Base-by-base conservation (phyloP, 73 alveolate genomes). In the Tetrahymena thermophila region DNA sequence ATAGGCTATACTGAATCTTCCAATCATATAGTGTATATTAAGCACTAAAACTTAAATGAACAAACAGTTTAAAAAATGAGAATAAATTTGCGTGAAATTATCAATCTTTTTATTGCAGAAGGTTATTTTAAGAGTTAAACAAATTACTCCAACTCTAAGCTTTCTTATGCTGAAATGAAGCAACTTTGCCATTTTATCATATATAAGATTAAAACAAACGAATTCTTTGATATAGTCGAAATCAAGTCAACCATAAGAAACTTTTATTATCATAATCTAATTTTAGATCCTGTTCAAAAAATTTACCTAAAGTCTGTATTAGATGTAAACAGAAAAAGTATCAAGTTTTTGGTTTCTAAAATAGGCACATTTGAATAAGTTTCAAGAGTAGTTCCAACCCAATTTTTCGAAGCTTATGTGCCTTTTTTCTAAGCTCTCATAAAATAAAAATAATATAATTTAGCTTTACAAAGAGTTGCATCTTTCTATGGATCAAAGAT, bases 81-180 rank as follows among this genome's bases (percentile, higher is more conserved):
- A 95, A 56, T 95, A 11, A 95, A 95, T 50, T 56, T 95, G 9
- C 93, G 97, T 56, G 97, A 95, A 85, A 35, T 95, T 17, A 28
- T 95, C 34, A 95, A 95, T 95, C 85, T 95, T 35, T 95, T 95
- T 35, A 95, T 95, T 25, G 97, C 97, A 23, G 97, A 95, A 85
- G 97, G 97, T 10, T 95, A 85, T 25, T 95, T 95, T 56, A 95
- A 95, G 94, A 85, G 95, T 8, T 85, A 95, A 56, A 95, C 97
- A 10, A 95, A 95, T 95, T 95, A 95, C 40, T 55, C 94, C 84
- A 95, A 95, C 31, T 85, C 95, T 35, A 95, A 95, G 37, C 57
- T 95, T 9, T 50, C 93, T 3, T 50, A 42, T 34, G 93, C 97
- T 28, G 97, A 95, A n/a, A 95, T 95, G 31, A 50, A 43, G 34